Base-by-base conservation (phyloP, 306 rosid genomes). In the Sindora glabra region DNA sequence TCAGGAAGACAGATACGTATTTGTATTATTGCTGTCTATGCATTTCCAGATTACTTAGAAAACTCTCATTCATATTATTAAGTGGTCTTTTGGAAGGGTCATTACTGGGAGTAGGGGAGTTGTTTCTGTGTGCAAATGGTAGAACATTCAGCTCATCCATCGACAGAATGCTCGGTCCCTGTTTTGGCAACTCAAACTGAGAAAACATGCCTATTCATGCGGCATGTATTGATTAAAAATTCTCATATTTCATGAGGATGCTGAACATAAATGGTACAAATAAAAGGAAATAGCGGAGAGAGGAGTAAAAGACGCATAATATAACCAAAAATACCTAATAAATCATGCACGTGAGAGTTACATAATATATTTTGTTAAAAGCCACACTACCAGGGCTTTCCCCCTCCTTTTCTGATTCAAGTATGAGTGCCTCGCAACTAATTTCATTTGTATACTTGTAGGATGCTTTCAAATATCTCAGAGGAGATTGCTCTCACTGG, bases 401-500 rank as follows among this genome's bases (percentile, higher is more conserved):
- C 2, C 8, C 13, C 15, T 8, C 42, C 59, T 49, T 53, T 1
- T 2, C 0, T n/a, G 2, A 45, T 47, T 34, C 45, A 54, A 37
- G 64, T 47, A 44, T 32, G 59, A 62, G 25, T 48, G 15, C 64
- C 21, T 66, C 40, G 56, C 21, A 37, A 67, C 56, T 68, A 58
- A 80, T 19, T 60, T 14, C 61, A 50, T 80, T 16, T 62, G 41
- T 38, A 59, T 48, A 33, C 49, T 24, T 83, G 77, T 84, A 91
- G 98, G 98, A 91, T 76, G 98, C 98, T 60, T 91, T 91, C 70
- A 86, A 80, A 64, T 79, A 83, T 77, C 97, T 90, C 30, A 71
- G 95, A 80, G 83, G 95, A 62, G 95, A 86, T 70, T 90, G 95
- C 77, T 84, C 84, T 14, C 85, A 90, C 72, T 90, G 97, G 97